Evolutionary conservation across 75 land plant genomes (phyloP).

Genomic region (Selaginella tamariscina): DNA sequence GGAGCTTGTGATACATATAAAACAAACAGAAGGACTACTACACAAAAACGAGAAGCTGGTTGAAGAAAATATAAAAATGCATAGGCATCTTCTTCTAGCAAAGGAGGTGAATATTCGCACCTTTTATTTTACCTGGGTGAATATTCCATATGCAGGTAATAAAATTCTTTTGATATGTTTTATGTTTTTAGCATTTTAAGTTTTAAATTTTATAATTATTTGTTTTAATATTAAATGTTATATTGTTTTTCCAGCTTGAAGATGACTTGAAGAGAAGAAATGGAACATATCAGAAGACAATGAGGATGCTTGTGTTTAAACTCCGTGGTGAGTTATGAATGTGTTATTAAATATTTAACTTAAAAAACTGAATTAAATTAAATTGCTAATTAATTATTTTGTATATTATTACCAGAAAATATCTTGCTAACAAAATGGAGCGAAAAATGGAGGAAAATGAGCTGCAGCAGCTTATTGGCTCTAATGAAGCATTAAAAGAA

Average conservation of each 20-base stretch:
- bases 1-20: slow-evolving; percentile 26
- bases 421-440: slow-evolving; percentile 8
- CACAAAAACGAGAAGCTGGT: slow-evolving; percentile 28
- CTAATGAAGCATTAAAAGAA: slow-evolving; percentile 14
- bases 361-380: background rate
- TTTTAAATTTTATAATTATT: background rate
- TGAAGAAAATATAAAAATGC: slow-evolving; percentile 19
- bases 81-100: slow-evolving; percentile 17
- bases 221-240: slow-evolving; percentile 9
- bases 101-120: slow-evolving; percentile 17
- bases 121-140: background rate
- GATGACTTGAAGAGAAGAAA: slow-evolving; percentile 13
- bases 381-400: background rate
- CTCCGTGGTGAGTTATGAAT: slow-evolving; percentile 1
- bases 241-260: no score
- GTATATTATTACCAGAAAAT: slow-evolving; percentile 2
- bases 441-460: slow-evolving; percentile 20
- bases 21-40: slow-evolving; percentile 21
- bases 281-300: slow-evolving; percentile 13
- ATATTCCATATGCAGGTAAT: background rate
- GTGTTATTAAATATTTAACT: background rate
- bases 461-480: slow-evolving; percentile 14
- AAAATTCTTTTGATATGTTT: no score
- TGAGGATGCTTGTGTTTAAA: slow-evolving; percentile 13
- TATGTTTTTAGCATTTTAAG: background rate